Conservation (phyloP, 1,284 basidiomycete genomes). For the Microbotryum lychnidis-dioicae region DNA sequence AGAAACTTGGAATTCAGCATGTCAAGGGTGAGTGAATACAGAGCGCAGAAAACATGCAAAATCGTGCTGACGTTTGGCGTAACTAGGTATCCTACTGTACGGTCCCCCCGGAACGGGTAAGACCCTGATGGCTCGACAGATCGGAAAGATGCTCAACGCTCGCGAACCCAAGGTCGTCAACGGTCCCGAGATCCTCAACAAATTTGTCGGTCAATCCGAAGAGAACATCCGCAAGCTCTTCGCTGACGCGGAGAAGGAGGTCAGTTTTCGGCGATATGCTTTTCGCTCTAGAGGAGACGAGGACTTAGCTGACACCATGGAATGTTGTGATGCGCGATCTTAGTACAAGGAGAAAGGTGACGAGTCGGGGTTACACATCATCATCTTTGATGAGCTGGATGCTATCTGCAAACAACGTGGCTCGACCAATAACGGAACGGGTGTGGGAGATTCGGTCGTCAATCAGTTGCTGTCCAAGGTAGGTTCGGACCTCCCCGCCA, state of each 20-base stretch:
- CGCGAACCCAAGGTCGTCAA: slow-evolving; percentile 98
- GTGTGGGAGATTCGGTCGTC: slow-evolving; percentile 96
- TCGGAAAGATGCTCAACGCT: slow-evolving; percentile 98
- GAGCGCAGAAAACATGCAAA: neutral
- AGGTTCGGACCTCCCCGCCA: slow-evolving; percentile 20
- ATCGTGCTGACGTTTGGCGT: neutral
- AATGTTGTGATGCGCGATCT: too few species aligned
- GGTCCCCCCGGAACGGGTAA: slow-evolving; percentile 98
- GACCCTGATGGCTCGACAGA: slow-evolving; percentile 95
- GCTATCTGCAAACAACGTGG: slow-evolving; percentile 99
- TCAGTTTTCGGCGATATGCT: slow-evolving; percentile 37
- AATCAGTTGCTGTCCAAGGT: slow-evolving; percentile 97
- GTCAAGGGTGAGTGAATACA: slow-evolving; percentile 65
- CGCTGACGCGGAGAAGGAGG: slow-evolving; percentile 95
- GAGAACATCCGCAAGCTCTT: slow-evolving; percentile 98
- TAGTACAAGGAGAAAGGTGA: slow-evolving; percentile 98
- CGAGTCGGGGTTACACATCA: slow-evolving; percentile 95
- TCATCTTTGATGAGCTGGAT: slow-evolving; percentile 98
- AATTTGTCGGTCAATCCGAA: slow-evolving; percentile 96
- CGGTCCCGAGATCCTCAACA: slow-evolving; percentile 94
- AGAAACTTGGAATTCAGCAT: slow-evolving; percentile 97
- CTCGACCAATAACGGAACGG: slow-evolving; percentile 68
- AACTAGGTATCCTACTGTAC: slow-evolving; percentile 76
- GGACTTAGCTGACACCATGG: too few species aligned
- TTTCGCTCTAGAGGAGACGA: neutral